Evolutionary conservation across 768 basidiomycete species (phyloP).

Genomic region (Naganishia vaughanmartiniae): DNA sequence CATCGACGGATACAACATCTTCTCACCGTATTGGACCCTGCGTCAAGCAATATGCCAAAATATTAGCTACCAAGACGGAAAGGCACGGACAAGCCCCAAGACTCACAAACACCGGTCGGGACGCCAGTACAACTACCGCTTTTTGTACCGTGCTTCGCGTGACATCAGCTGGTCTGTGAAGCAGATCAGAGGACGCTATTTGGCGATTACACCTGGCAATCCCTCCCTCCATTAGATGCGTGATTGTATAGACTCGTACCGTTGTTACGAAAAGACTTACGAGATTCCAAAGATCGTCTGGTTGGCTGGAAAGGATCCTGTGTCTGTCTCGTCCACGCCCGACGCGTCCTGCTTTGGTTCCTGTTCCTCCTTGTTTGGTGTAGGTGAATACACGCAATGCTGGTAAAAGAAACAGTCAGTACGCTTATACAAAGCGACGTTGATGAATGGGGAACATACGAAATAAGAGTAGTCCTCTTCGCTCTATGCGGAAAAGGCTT

Average conservation of each 20-base stretch:
- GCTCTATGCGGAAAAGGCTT: slow-evolving; percentile 56
- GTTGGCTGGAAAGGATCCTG: slow-evolving; percentile 35
- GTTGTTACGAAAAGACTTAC: slow-evolving; percentile 55
- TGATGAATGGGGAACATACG: slow-evolving; percentile 34
- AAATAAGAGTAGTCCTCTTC: slow-evolving; percentile 97
- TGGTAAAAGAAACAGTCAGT: slow-evolving; percentile 4
- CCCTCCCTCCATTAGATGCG: neutral
- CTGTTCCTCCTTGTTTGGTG: slow-evolving; percentile 23
- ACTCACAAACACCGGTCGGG: slow-evolving; percentile 53
- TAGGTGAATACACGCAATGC: slow-evolving; percentile 48
- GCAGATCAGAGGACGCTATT: slow-evolving; percentile 72
- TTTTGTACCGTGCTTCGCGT: slow-evolving; percentile 97
- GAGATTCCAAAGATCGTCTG: slow-evolving; percentile 93
- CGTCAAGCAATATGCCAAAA: slow-evolving; percentile 9
- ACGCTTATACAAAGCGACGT: neutral
- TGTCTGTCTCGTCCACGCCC: neutral
- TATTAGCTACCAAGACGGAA: neutral
- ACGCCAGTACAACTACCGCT: slow-evolving; percentile 87
- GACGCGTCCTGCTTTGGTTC: slow-evolving; percentile 34
- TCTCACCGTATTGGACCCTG: slow-evolving; percentile 78
- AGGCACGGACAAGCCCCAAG: no score
- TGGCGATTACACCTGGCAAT: slow-evolving; percentile 84
- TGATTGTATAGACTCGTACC: no score
- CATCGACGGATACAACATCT: slow-evolving; percentile 28
- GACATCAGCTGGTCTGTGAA: slow-evolving; percentile 72